These are phyloP conservation scores for Venturia aucupariae DNA, from an alignment of 2,329 filamentous ascomycete species.

Conservation along the genomic window DNA sequence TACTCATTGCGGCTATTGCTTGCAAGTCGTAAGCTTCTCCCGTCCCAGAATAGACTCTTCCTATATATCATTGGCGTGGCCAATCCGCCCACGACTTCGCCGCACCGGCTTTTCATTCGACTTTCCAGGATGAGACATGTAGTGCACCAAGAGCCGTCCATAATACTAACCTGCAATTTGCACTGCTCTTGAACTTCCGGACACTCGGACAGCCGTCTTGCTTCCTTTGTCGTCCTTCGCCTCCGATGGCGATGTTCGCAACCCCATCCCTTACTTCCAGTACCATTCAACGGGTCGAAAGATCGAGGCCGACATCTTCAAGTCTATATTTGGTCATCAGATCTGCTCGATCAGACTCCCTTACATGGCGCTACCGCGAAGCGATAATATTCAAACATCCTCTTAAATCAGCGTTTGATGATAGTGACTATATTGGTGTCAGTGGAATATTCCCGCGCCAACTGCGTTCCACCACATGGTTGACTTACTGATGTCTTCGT, in stretches of 20 bases:
- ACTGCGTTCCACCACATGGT: neutral
- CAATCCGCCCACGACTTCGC: constrained; percentile 6
- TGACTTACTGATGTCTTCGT: constrained; percentile 87
- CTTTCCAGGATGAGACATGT: constrained; percentile 12
- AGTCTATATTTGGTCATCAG: neutral
- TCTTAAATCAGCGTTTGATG: constrained; percentile 29
- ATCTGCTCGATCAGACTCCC: neutral
- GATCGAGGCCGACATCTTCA: neutral
- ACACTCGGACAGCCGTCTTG: neutral
- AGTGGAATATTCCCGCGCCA: neutral
- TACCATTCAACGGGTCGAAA: neutral
- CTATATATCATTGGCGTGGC: neutral
- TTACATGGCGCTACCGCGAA: constrained; percentile 1
- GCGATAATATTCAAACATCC: neutral
- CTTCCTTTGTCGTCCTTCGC: constrained; percentile 7
- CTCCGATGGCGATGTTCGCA: constrained; percentile 1
- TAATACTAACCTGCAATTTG: neutral
- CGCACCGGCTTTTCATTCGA: constrained; percentile 5
- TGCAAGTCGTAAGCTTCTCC: neutral
- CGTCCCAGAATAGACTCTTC: neutral
- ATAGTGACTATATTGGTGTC: constrained; percentile 29
- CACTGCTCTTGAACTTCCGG: neutral
- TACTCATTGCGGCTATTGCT: neutral
- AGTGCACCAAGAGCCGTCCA: neutral
- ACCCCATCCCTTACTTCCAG: neutral